Percentiles rank a stretch among this genome's conserved stretches.
These are phyloP conservation scores for Cystobasidium ongulense DNA, from an alignment of 768 basidiomycete species.

Conservation along the genomic window DNA sequence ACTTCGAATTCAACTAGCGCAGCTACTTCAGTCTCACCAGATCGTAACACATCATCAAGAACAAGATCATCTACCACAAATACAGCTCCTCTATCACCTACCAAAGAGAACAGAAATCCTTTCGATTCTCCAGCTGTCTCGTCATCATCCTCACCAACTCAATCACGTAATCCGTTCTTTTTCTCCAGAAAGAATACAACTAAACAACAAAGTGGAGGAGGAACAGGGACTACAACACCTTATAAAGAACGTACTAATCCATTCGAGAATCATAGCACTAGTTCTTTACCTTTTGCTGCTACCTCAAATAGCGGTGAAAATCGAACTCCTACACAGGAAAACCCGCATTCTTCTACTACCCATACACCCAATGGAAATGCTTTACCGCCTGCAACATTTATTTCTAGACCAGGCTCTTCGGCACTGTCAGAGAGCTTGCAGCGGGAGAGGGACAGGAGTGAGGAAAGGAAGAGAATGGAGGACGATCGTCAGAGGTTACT, in stretches of 20 bases:
- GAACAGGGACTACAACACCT: slow-evolving; percentile 10
- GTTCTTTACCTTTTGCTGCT: neutral
- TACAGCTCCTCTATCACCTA: neutral
- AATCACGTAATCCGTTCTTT: neutral
- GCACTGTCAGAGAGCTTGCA: slow-evolving; percentile 1
- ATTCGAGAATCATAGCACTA: neutral
- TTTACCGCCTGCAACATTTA: neutral
- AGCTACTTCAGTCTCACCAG: neutral
- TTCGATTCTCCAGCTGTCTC: neutral
- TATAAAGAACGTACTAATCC: neutral
- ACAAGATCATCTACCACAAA: neutral
- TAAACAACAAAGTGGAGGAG: neutral
- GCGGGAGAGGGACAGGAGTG: slow-evolving; percentile 5
- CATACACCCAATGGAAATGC: neutral
- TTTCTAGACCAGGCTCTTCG: neutral
- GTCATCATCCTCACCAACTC: neutral
- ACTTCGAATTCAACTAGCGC: neutral
- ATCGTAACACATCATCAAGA: neutral
- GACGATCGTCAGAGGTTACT: neutral
- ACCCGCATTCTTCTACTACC: neutral
- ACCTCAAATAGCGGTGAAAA: neutral
- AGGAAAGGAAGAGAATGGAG: neutral
- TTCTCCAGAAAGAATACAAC: neutral
- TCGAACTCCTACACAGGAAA: neutral
- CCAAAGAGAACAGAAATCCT: neutral